Conservation (phyloP, 495 filamentous ascomycete species). For the Paragyromitra xinjiangensis region DNA sequence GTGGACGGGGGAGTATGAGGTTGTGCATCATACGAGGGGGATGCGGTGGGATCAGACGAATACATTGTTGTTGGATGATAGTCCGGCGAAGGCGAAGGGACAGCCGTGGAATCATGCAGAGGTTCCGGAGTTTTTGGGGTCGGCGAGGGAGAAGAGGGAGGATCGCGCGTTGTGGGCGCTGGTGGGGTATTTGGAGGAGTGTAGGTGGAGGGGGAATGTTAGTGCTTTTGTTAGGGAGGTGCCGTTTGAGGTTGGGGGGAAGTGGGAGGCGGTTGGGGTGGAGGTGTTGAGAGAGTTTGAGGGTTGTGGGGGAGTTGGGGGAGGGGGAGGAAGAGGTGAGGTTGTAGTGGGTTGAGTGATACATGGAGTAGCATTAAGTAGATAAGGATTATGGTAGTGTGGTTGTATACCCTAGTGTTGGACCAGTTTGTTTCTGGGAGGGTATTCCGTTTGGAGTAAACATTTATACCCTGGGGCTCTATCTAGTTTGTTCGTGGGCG, state of each 20-base stretch:
- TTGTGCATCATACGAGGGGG: slow-evolving; percentile 20
- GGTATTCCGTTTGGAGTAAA: not conserved
- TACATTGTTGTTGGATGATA: slow-evolving; percentile 90
- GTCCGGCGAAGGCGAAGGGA: slow-evolving; percentile 74
- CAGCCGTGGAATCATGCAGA: slow-evolving; percentile 86
- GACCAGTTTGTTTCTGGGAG: not conserved
- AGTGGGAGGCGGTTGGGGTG: not conserved
- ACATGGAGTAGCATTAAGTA: not conserved
- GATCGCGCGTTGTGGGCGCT: slow-evolving; percentile 58
- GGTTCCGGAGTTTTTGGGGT: slow-evolving; percentile 76
- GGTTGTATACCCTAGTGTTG: not conserved
- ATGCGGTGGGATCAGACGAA: slow-evolving; percentile 78
- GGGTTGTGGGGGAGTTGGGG: too few relatives aligned
- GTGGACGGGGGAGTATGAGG: slow-evolving; percentile 70
- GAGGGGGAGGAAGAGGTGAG: not conserved
- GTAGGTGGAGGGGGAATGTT: slow-evolving; percentile 60
- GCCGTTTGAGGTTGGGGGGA: slow-evolving; percentile 21
- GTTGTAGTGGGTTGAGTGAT: too few relatives aligned
- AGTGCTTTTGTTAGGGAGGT: slow-evolving; percentile 42
- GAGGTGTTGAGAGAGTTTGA: slow-evolving; percentile 16
- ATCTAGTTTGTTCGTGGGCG: not conserved
- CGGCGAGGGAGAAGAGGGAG: slow-evolving; percentile 40
- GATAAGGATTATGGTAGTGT: not conserved
- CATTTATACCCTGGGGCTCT: not conserved
- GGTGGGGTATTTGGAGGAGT: slow-evolving; percentile 60